phyloP scores from a whole-genome alignment of 2,329 filamentous ascomycete species.

The Sclerotinia borealis region DNA sequence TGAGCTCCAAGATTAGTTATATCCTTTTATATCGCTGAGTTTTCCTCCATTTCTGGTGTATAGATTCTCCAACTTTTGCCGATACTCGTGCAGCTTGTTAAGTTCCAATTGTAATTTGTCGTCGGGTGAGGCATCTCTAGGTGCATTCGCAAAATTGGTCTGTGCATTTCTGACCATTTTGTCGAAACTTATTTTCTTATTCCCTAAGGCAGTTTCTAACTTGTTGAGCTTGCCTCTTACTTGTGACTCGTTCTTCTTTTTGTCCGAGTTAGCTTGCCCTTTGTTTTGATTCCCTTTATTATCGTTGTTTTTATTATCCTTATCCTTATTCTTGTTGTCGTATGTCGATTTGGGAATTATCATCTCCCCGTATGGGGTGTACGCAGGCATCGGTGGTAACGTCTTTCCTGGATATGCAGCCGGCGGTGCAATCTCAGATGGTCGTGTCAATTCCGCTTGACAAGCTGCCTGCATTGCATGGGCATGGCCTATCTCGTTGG shows the following conservation, averaged over 20 bases:
- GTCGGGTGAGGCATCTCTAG: background rate
- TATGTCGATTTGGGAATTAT: background rate
- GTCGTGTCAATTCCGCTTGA: constrained; percentile 2
- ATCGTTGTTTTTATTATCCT: background rate
- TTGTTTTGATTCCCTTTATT: background rate
- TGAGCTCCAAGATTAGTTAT: background rate
- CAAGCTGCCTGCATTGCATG: constrained; percentile 1
- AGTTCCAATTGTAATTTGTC: background rate
- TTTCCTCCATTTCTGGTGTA: background rate
- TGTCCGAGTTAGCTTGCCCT: background rate
- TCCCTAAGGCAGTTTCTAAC: background rate
- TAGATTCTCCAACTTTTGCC: background rate
- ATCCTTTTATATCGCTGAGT: background rate
- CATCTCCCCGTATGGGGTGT: constrained; percentile 5
- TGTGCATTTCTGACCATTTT: background rate
- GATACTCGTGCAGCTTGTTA: background rate
- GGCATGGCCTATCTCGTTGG: background rate
- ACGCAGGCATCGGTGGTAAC: background rate
- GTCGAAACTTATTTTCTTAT: background rate
- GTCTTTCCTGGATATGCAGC: constrained; percentile 11
- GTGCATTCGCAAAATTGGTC: background rate
- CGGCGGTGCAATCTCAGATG: constrained; percentile 10
- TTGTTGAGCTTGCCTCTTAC: background rate
- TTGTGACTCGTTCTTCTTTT: background rate
- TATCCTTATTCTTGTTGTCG: background rate